Evolutionary conservation across 2,329 filamentous ascomycete genomes (phyloP), one percentile per base, ranked within the genome.

Genomic region (Lizonia empirigonia): DNA sequence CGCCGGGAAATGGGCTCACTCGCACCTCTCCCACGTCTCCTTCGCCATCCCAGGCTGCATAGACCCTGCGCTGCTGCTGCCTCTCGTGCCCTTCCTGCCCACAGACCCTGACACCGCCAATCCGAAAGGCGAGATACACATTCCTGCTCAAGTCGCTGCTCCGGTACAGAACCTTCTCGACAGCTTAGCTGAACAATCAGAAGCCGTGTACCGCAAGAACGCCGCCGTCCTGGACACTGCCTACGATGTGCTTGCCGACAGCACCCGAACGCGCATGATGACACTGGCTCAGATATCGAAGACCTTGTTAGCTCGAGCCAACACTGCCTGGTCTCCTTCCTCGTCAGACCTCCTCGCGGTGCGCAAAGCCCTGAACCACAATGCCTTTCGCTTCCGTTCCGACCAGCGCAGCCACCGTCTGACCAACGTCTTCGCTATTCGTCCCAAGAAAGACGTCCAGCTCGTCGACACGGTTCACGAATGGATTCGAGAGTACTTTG

Each of bases 261-360:
- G 68, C 12, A 72, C 62, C 1, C 73, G 76, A 37, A 71, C 77
- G 26, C 74, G 74, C 8, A 78, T 78, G 63, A 77, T 80, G 62
- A 79, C 74, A 5, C 65, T 83, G 20, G 60, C 72, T 0, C 74
- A 78, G 15, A 78, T 82, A 34, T 75, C 80, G 1, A 69, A 72
- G 26, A 72, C 64, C 7, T 62, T 83, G 19, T 66, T 78, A 47
- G 62, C 64, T 10, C 58, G 41, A 4, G 36, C 46, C 3, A 59
- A 67, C 36, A 34, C 51, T 2, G 18, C 36, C 2, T 70, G 62
- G 59, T 56, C 54, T 10, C 73, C 79, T 0, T 57, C 64, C 1
- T 50, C 64, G 58, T 78, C 78, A 22, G 79, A 81, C 7, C 72
- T 91, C 5, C 89, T 90, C 62, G 88, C 89, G 4, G 84, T 91